Evolutionary conservation across 192 early-diverging fungal species (phyloP), one percentile per base, ranked within the genome.

Genomic region (Podila clonocystis): DNA sequence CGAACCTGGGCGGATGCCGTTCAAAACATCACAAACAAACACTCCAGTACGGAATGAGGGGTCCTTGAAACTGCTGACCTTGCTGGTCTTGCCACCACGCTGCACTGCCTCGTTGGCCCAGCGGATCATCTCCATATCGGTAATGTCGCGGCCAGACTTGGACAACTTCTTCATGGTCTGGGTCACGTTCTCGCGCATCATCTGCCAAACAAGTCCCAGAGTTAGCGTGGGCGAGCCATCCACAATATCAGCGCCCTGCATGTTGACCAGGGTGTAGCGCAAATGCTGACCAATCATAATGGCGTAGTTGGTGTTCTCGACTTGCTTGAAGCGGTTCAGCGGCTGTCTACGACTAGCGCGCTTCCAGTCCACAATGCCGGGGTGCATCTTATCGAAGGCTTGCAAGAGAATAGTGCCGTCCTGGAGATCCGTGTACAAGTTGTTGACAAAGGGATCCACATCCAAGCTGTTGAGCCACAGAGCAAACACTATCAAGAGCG

Each of bases 381-480:
- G 95, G 50, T 92, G 91, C 62, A 99, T 91, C 86, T 96, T 96
- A 79, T 99, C 97, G 62, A 94, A 95, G 5, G 97, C 96, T 85
- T 98, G 97, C 62, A 99, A 88, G 28, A 98, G 82, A n/a, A 97
- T 87, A 3, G 93, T 72, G 19, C 98, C 98, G 72, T 99, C 96
- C 85, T 87, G 82, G 38, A 74, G 84, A 85, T 99, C 98, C 74
- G 96, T 96, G 85, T 97, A 99, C 85, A 99, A 86, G 83, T 98
- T 97, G 88, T 97, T 96, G 68, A 99, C 96, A 78, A 97, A 97
- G 22, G 97, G 97, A 4, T 98, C 97, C 11, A 98, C 97, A 77
- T 96, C 96, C 55, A 99, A 90, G 72, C 93, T 94, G 89, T 99
- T 99, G 48, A 99, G 87, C 98, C 98, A 99, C 58, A 99, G 88